These are phyloP conservation scores for Phaeolepiota aurea DNA, from an alignment of 768 basidiomycete genomes.

Conservation along the genomic window DNA sequence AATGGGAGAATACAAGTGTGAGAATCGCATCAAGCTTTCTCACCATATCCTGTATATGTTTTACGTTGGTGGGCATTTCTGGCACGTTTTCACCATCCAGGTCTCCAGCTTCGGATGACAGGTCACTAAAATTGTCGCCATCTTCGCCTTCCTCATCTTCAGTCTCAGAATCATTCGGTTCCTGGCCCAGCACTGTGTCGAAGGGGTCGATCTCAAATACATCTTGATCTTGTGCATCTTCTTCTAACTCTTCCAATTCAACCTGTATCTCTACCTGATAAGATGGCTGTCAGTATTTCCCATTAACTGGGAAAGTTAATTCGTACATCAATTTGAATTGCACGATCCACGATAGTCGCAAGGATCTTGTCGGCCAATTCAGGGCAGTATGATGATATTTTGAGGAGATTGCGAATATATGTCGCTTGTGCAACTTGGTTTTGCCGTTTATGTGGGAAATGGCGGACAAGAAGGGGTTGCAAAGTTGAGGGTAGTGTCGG, in stretches of 20 bases:
- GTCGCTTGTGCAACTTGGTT: slow-evolving; percentile 71
- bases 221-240: slow-evolving; percentile 43
- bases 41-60: slow-evolving; percentile 79
- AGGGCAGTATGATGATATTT: slow-evolving; percentile 79
- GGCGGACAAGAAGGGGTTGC: slow-evolving; percentile 71
- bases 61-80: slow-evolving; percentile 48
- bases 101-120: slow-evolving; percentile 65
- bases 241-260: slow-evolving; percentile 87
- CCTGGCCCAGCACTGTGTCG: slow-evolving; percentile 75
- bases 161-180: slow-evolving; percentile 48
- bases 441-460: slow-evolving; percentile 94
- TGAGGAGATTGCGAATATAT: slow-evolving; percentile 85
- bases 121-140: slow-evolving; percentile 55
- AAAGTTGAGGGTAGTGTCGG: slow-evolving; percentile 88
- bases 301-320: too few relatives aligned
- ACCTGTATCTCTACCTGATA: slow-evolving; percentile 92
- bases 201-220: slow-evolving; percentile 81
- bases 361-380: slow-evolving; percentile 81
- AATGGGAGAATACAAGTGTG: slow-evolving; percentile 78
- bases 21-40: slow-evolving; percentile 88
- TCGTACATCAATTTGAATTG: slow-evolving; percentile 91
- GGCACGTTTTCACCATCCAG: slow-evolving; percentile 24
- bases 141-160: slow-evolving; percentile 44
- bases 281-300: not conserved
- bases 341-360: slow-evolving; percentile 84